Evolutionary conservation across 257 asterid genomes (phyloP).

Genomic region (Linaria vulgaris): DNA sequence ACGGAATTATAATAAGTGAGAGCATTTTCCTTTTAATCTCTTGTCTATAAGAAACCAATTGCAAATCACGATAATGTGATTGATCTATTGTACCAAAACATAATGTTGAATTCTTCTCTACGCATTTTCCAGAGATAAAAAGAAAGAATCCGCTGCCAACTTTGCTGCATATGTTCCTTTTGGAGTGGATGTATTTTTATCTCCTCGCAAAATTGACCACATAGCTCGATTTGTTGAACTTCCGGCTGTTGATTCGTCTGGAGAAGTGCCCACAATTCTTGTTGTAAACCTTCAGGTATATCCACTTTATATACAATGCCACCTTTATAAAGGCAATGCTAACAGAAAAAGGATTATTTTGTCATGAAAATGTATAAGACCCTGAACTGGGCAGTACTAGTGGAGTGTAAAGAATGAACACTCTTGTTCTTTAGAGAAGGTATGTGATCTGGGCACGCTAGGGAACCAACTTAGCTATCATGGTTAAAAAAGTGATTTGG

Average conservation of each 20-base stretch:
- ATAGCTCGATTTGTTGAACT: constrained; percentile 86
- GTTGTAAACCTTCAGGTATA: constrained; percentile 91
- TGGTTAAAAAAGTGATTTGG: not conserved
- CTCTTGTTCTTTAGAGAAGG: too few relatives aligned
- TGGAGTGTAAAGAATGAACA: too few relatives aligned
- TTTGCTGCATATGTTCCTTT: constrained; percentile 78
- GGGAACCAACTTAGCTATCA: too few relatives aligned
- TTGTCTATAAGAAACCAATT: too few relatives aligned
- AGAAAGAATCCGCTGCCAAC: constrained; percentile 72
- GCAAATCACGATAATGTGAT: too few relatives aligned
- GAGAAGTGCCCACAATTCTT: constrained; percentile 76
- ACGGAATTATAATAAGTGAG: constrained; percentile 60
- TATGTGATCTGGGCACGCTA: too few relatives aligned
- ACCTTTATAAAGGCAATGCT: not conserved
- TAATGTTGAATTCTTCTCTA: not conserved
- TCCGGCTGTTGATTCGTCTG: constrained; percentile 58
- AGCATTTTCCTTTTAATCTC: not conserved
- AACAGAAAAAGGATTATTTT: not conserved
- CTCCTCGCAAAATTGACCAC: constrained; percentile 79
- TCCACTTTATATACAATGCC: not conserved
- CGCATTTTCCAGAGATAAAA: constrained; percentile 71
- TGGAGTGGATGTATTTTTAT: constrained; percentile 82
- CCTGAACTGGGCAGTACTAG: too few relatives aligned
- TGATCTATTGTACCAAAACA: not conserved
- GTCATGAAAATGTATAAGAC: too few relatives aligned